Evolutionary conservation across 176 grass and related monocot species (phyloP).

Genomic region (Avena sativa): DNA sequence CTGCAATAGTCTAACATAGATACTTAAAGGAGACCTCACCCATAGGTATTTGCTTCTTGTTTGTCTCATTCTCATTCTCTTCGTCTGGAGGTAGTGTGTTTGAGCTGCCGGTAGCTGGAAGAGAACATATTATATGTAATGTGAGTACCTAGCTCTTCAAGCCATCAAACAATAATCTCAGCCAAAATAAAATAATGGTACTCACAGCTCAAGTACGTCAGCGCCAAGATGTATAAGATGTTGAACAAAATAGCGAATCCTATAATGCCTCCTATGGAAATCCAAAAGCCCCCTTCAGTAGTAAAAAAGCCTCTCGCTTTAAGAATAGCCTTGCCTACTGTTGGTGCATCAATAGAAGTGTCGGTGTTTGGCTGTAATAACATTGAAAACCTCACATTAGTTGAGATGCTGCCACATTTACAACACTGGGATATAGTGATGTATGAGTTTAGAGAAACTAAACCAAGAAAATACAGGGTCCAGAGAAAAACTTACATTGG

Average conservation of each 20-base stretch:
- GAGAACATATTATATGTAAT: conserved; percentile 18
- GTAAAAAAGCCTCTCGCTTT: conserved; percentile 83
- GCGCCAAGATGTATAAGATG: conserved; percentile 61
- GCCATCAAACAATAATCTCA: not conserved
- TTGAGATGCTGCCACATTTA: not conserved
- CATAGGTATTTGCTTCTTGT: not conserved
- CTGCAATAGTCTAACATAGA: conserved; percentile 20
- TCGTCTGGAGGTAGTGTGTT: conserved; percentile 56
- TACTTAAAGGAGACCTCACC: conserved; percentile 13
- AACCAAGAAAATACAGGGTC: conserved; percentile 14
- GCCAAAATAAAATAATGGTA: conserved; percentile 13
- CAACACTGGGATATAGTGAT: conserved; percentile 23
- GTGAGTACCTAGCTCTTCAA: conserved; percentile 8
- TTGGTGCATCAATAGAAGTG: conserved; percentile 56
- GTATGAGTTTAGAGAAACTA: not conserved
- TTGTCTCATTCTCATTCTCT: conserved; percentile 39
- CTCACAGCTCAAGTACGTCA: conserved; percentile 80
- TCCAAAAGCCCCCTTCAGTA: conserved; percentile 69
- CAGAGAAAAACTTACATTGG: conserved; percentile 54
- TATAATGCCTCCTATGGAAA: conserved; percentile 70
- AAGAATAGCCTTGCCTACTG: conserved; percentile 77
- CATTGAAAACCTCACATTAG: conserved; percentile 30
- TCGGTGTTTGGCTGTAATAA: conserved; percentile 68
- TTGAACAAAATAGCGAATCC: conserved; percentile 81
- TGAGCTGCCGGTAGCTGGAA: conserved; percentile 57